These are phyloP conservation scores for Yamadazyma mexicana DNA, from an alignment of 1,139 yeast species.

Conservation along the genomic window DNA sequence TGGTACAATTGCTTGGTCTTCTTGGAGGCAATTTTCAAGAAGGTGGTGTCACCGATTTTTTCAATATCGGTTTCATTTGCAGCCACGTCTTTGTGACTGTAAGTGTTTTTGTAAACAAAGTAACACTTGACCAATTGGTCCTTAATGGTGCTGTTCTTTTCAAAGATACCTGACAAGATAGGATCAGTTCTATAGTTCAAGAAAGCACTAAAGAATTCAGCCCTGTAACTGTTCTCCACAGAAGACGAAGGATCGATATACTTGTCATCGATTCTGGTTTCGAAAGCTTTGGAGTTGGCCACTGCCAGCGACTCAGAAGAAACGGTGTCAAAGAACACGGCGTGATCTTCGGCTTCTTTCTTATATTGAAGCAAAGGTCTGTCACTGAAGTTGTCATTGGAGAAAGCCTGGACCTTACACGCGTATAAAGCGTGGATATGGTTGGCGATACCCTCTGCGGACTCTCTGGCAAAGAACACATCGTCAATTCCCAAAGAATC, in stretches of 20 bases:
- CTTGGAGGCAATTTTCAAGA: constrained; percentile 73
- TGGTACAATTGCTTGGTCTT: constrained; percentile 80
- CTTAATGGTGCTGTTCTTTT: constrained; percentile 28
- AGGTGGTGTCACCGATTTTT: constrained; percentile 76
- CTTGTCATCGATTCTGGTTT: constrained; percentile 74
- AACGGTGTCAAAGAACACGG: constrained; percentile 80
- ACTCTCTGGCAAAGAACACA: constrained; percentile 84
- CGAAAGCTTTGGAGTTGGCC: constrained; percentile 40
- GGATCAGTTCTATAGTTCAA: constrained; percentile 50
- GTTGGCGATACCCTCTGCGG: constrained; percentile 76
- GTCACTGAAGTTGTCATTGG: constrained; percentile 26
- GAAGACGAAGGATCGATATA: constrained; percentile 65
- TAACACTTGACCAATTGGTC: constrained; percentile 72
- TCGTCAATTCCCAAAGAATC: constrained; percentile 87
- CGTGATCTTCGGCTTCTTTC: constrained; percentile 80
- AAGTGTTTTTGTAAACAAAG: constrained; percentile 81
- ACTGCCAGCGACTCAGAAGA: constrained; percentile 2
- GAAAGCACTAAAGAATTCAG: constrained; percentile 82
- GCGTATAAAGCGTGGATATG: constrained; percentile 88
- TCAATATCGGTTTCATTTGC: constrained; percentile 35
- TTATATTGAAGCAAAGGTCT: constrained; percentile 67
- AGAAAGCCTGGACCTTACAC: constrained; percentile 85
- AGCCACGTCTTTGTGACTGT: constrained; percentile 24
- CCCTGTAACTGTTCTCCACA: constrained; percentile 52
- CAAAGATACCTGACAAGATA: constrained; percentile 43